A percentile compares a stretch with the other conserved stretches of the same genome.
These are phyloP conservation scores for Picea glauca DNA, from an alignment of 75 land plant genomes.

Conservation along the genomic window DNA sequence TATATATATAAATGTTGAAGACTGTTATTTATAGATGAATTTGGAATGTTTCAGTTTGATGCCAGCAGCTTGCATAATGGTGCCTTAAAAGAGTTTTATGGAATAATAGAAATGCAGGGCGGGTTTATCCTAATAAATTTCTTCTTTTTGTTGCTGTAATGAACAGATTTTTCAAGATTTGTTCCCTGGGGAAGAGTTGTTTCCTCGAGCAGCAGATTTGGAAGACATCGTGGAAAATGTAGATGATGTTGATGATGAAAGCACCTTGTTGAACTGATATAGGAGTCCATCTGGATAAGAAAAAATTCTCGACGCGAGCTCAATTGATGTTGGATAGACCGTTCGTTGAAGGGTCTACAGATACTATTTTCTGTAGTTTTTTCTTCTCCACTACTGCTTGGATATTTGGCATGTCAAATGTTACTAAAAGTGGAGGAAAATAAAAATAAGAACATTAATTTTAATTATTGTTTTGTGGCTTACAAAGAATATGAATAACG, in stretches of 20 bases:
- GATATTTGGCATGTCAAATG: not conserved
- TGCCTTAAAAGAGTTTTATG: no score
- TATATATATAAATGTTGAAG: conserved; percentile 3
- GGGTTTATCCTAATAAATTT: not conserved
- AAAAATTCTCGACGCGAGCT: not conserved
- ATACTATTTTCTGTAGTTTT: no score
- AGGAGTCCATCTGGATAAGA: no score
- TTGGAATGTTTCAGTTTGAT: no score
- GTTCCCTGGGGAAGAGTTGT: not conserved
- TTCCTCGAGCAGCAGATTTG: not conserved
- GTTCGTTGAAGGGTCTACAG: not conserved
- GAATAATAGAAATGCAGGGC: no score
- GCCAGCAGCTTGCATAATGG: no score
- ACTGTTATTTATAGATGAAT: no score
- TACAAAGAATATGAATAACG: not conserved
- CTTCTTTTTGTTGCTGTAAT: not conserved
- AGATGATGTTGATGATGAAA: not conserved
- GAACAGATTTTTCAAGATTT: conserved; percentile 3
- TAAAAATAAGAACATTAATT: not conserved
- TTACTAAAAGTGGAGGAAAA: not conserved
- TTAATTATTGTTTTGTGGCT: not conserved
- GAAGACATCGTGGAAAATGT: not conserved
- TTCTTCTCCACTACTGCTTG: not conserved
- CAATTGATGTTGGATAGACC: not conserved
- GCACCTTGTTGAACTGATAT: conserved; percentile 5